A percentile compares a stretch with the other conserved stretches of the same genome.
phyloP scores from a whole-genome alignment of 805 yeast species.

The Babjeviella inositovora region DNA sequence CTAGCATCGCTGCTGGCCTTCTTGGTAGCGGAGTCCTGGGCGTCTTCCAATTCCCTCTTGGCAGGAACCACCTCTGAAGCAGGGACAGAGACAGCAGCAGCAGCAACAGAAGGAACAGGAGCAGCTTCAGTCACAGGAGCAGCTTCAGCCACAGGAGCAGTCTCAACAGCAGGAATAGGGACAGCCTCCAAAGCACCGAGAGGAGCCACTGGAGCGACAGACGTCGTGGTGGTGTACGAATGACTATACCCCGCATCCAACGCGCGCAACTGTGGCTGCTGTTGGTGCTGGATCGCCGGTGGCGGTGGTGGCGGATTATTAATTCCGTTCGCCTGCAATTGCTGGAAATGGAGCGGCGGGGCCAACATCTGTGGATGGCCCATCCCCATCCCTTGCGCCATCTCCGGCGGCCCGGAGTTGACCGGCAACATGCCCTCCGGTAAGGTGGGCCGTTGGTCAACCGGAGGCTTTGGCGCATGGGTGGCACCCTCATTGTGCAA shows the following conservation, averaged over 20 bases:
- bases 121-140: slow-evolving; percentile 3
- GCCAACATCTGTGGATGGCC: slow-evolving; percentile 4
- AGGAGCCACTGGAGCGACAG: slow-evolving; percentile 1
- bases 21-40: slow-evolving; percentile 1
- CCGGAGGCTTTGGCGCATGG: slow-evolving; percentile 27
- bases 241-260: slow-evolving; percentile 1
- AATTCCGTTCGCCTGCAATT: slow-evolving; percentile 3
- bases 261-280: slow-evolving; percentile 3
- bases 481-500: slow-evolving; percentile 56
- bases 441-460: slow-evolving; percentile 43
- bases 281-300: slow-evolving; percentile 5
- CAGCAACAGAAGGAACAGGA: slow-evolving; percentile 3
- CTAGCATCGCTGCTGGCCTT: slow-evolving; percentile 2
- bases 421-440: slow-evolving; percentile 58
- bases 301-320: slow-evolving; percentile 3
- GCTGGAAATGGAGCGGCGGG: slow-evolving; percentile 1
- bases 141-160: no score
- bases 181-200: slow-evolving; percentile 1
- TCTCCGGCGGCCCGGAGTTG: slow-evolving; percentile 19
- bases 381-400: slow-evolving; percentile 6
- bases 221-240: neutral
- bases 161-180: no score
- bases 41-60: slow-evolving; percentile 1
- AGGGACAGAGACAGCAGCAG: slow-evolving; percentile 1
- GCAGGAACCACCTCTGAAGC: slow-evolving; percentile 2